Percentiles rank a stretch among this genome's conserved stretches.
These are phyloP conservation scores for Pleurotus platypus DNA, from an alignment of 768 basidiomycete species.

Conservation along the genomic window DNA sequence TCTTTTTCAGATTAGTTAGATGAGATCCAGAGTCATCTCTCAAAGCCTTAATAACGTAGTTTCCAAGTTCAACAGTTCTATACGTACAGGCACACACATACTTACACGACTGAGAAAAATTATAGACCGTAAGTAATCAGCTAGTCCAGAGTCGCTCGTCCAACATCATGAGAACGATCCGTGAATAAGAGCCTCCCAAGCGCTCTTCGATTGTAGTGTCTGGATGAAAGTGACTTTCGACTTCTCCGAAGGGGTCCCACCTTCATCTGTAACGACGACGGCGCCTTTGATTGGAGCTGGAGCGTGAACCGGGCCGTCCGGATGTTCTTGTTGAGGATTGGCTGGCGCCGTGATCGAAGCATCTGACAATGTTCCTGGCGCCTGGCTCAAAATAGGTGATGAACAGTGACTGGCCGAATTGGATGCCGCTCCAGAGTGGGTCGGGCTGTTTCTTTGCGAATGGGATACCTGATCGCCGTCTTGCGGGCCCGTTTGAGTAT, in stretches of 20 bases:
- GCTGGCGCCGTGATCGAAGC: not conserved
- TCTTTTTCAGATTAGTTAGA: no score
- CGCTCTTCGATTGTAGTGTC: constrained; percentile 56
- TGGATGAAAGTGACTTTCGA: constrained; percentile 50
- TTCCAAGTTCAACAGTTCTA: no score
- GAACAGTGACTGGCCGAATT: constrained; percentile 4
- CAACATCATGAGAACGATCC: constrained; percentile 51
- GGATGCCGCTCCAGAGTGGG: not conserved
- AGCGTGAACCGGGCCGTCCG: constrained; percentile 11
- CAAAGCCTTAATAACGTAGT: no score
- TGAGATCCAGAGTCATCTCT: no score
- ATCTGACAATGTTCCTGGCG: not conserved
- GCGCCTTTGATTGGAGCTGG: constrained; percentile 16
- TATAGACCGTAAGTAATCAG: no score
- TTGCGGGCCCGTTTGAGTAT: no score
- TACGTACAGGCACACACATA: no score
- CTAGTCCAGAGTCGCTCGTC: no score
- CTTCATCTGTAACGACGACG: constrained; percentile 10
- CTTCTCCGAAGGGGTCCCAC: constrained; percentile 17
- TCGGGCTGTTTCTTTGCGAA: constrained; percentile 1
- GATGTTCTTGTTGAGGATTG: no score
- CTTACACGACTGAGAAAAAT: no score
- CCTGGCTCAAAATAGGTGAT: not conserved
- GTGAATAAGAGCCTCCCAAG: constrained; percentile 67
- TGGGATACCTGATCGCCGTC: not conserved